Percentiles rank a stretch among this genome's conserved stretches.
phyloP scores from a whole-genome alignment of 768 basidiomycete species.

The Russula vinacea region DNA sequence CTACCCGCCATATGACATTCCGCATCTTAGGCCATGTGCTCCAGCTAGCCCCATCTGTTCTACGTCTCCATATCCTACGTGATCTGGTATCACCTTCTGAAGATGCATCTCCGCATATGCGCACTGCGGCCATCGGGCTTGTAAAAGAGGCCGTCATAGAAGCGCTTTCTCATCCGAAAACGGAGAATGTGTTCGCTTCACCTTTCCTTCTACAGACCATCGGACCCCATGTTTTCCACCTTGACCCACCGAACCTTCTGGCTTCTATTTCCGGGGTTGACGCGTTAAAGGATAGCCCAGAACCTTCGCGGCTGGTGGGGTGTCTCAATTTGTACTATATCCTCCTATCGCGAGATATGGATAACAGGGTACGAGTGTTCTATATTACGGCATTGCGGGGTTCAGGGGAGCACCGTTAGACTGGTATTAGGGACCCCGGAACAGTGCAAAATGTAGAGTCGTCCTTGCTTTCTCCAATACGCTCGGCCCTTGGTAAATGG shows the following conservation, averaged over 20 bases:
- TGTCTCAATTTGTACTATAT: conserved; percentile 68
- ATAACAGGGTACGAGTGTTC: conserved; percentile 48
- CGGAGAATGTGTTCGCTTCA: conserved; percentile 50
- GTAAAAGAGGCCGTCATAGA: conserved; percentile 66
- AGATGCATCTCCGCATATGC: conserved; percentile 59
- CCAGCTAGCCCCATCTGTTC: conserved; percentile 43
- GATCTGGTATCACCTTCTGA: conserved; percentile 48
- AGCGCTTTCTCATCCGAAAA: conserved; percentile 38
- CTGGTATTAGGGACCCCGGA: conserved; percentile 34
- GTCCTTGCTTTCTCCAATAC: conserved; percentile 20
- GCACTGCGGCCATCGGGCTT: conserved; percentile 63
- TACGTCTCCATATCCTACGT: conserved; percentile 53
- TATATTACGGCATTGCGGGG: not conserved
- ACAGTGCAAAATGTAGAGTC: conserved; percentile 17
- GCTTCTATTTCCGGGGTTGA: conserved; percentile 28
- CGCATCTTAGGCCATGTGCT: conserved; percentile 57
- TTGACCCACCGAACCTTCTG: conserved; percentile 55
- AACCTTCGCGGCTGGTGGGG: conserved; percentile 61
- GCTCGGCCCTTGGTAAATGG: conserved; percentile 19
- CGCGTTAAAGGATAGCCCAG: conserved; percentile 51
- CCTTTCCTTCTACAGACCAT: conserved; percentile 54
- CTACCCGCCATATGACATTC: conserved; percentile 57
- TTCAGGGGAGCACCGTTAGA: conserved; percentile 28
- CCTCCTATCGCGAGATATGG: conserved; percentile 53
- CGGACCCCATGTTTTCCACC: conserved; percentile 56